phyloP scores from a whole-genome alignment of 148 eudicot genomes.

The Chenopodium suecicum region DNA sequence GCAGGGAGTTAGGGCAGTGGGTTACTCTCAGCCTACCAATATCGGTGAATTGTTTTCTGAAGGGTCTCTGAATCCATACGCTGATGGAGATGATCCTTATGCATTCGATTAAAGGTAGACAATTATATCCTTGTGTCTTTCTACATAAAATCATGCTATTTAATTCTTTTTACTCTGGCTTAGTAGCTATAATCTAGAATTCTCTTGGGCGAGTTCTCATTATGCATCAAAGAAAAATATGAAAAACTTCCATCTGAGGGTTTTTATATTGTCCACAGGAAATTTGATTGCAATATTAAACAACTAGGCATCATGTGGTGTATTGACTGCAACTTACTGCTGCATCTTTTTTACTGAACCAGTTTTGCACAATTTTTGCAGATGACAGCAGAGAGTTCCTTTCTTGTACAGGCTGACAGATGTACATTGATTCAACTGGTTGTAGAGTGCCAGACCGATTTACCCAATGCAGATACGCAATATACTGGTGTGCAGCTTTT shows the following conservation, averaged over 20 bases:
- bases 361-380: neutral
- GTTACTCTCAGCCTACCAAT: constrained; percentile 55
- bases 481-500: neutral
- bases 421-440: neutral
- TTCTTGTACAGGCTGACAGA: neutral
- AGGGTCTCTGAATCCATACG: constrained; percentile 96
- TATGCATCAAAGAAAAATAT: neutral
- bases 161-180: neutral
- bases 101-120: constrained; percentile 83
- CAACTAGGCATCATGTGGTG: neutral
- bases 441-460: neutral
- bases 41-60: constrained; percentile 94
- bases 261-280: neutral
- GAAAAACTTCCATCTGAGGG: neutral
- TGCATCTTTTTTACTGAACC: neutral
- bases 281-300: neutral
- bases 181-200: neutral
- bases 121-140: constrained; percentile 3
- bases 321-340: neutral
- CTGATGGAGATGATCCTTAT: constrained; percentile 92
- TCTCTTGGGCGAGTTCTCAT: neutral
- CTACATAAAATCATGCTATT: neutral
- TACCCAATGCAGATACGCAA: neutral
- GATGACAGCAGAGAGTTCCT: neutral
- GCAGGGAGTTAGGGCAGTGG: constrained; percentile 52